Percentiles rank a stretch among this genome's conserved stretches.
Evolutionary conservation across 2,329 filamentous ascomycete genomes (phyloP).

Genomic region (Emmonsiellopsis sp.): DNA sequence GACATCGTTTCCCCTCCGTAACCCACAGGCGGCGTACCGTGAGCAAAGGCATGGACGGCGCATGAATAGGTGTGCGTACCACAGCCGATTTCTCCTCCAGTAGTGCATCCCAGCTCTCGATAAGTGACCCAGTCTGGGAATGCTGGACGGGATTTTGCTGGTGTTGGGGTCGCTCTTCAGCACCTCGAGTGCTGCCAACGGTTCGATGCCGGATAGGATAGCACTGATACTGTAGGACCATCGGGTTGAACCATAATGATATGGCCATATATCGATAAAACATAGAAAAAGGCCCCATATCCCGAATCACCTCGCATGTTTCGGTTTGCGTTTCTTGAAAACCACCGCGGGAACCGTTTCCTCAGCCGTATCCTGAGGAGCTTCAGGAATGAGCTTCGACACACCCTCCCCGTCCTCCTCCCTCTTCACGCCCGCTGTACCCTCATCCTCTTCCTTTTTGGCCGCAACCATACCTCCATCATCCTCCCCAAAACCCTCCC

Average conservation of each 20-base stretch:
- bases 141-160: too few species aligned
- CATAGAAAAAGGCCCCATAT: background rate
- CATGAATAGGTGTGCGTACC: too few species aligned
- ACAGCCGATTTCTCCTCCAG: too few species aligned
- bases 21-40: too few species aligned
- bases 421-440: constrained; percentile 16
- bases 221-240: too few species aligned
- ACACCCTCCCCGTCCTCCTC: constrained; percentile 17
- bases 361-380: constrained; percentile 13
- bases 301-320: constrained; percentile 30
- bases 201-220: background rate
- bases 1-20: too few species aligned
- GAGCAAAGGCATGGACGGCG: too few species aligned
- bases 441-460: constrained; percentile 14
- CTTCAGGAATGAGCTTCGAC: constrained; percentile 3
- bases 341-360: constrained; percentile 26
- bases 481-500: constrained; percentile 7
- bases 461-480: constrained; percentile 1
- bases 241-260: too few species aligned
- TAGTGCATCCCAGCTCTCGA: too few species aligned
- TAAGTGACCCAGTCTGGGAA: too few species aligned
- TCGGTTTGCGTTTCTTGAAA: constrained; percentile 43
- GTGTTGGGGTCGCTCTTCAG: too few species aligned
- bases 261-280: background rate
- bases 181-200: too few species aligned